Evolutionary conservation across 176 grass and related monocot genomes (phyloP), one percentile per base, ranked within the genome.

Genomic region (Paspalum notatum): DNA sequence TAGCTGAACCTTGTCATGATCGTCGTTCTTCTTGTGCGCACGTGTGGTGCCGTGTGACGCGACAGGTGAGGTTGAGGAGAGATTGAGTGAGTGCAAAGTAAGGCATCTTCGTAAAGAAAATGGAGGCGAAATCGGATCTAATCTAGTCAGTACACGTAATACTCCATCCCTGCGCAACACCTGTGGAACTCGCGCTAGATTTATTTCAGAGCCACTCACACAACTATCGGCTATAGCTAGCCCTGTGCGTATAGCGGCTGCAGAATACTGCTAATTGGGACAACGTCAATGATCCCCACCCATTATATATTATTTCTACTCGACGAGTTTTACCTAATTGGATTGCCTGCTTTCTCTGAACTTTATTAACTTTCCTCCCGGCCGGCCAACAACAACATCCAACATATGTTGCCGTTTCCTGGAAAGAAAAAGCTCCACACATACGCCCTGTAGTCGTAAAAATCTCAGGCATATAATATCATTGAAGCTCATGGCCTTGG

Each of bases 181-280:
- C 42, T 42, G 54, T 51, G 60, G 56, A 80, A 18, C 59, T 49
- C 48, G 56, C 71, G 32, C 32, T 32, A 32, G 32, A 32, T 77
- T 85, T 64, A 81, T 89, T 76, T 89, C 56, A 22, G 56, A 40
- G 17, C 42, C 39, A 16, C 32, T 13, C n/a, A 13, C 48, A 21
- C 9, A 38, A 25, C 22, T 22, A 18, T 20, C 56, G 26, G 7
- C 39, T n/a, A n/a, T n/a, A 6, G 37, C 52, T 21, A 12, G 57
- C 25, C 27, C 66, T 85, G 64, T 85, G 73, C 27, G n/a, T 73
- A 22, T 85, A 81, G 77, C 82, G 71, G 77, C 57, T 64, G 82
- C 24, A 57, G 53, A 57, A 45, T 57, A 52, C 7, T n/a, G n/a
- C n/a, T 44, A 44, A 12, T 70, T 75, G 45, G 21, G 7, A 44